Conservation (phyloP, 2,329 filamentous ascomycete species). For the Mycosphaerelloides madeirae region DNA sequence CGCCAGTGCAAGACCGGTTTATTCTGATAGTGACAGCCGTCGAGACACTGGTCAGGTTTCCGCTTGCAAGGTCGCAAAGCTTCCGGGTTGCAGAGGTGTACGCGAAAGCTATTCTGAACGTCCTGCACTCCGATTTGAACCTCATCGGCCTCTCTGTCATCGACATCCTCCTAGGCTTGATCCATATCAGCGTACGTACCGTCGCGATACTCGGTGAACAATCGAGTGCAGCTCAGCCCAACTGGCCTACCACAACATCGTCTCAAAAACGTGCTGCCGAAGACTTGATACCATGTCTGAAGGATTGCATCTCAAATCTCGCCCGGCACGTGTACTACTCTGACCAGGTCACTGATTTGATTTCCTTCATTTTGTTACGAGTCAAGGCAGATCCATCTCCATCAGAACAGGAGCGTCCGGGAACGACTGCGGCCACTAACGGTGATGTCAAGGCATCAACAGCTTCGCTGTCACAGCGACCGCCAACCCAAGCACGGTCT, state of each 20-base stretch:
- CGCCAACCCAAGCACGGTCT: slow-evolving; percentile 30
- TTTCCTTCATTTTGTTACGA: slow-evolving; percentile 70
- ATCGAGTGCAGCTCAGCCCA: neutral
- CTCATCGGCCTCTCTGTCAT: slow-evolving; percentile 94
- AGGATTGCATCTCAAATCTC: slow-evolving; percentile 81
- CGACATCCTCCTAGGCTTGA: slow-evolving; percentile 80
- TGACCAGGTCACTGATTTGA: slow-evolving; percentile 94
- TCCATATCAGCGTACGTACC: slow-evolving; percentile 66
- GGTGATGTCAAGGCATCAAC: slow-evolving; percentile 7
- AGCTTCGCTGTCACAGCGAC: slow-evolving; percentile 7
- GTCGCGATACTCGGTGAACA: neutral
- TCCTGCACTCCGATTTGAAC: slow-evolving; percentile 84
- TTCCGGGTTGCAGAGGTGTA: slow-evolving; percentile 70
- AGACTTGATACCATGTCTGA: slow-evolving; percentile 47
- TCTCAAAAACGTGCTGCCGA: slow-evolving; percentile 8
- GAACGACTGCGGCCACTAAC: slow-evolving; percentile 6
- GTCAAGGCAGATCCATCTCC: slow-evolving; percentile 57
- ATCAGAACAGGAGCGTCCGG: slow-evolving; percentile 11
- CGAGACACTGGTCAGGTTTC: slow-evolving; percentile 66
- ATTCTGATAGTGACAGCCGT: slow-evolving; percentile 78
- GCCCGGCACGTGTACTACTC: slow-evolving; percentile 96
- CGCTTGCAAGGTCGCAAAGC: slow-evolving; percentile 55
- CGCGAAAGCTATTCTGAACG: slow-evolving; percentile 71
- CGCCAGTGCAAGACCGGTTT: slow-evolving; percentile 90
- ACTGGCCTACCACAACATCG: slow-evolving; percentile 3